Evolutionary conservation across 2,329 filamentous ascomycete genomes (phyloP), one percentile per base, ranked within the genome.

Genomic region (Rhynchosporium secalis): DNA sequence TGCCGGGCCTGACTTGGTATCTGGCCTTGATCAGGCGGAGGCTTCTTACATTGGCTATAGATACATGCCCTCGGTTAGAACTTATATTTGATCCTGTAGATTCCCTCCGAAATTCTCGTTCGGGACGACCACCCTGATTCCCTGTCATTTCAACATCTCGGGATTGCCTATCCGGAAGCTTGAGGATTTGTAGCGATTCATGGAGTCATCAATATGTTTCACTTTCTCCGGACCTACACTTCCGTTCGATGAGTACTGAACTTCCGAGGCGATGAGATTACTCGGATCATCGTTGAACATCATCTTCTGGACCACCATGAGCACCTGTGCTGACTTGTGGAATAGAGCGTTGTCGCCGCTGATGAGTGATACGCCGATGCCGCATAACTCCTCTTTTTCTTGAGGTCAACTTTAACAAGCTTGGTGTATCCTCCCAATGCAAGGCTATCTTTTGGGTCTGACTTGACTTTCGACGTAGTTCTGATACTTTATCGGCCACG

Each of bases 101-200:
- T 75, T 75, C 40, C 73, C 69, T 15, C 78, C 79, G 4, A 80
- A 78, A 2, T 75, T 76, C 77, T 67, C 62, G 33, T 65, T 59
- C 3, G 65, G 58, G 4, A 71, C 69, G 63, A 8, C 67, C 58
- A 38, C 58, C 3, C 56, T 38, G 40, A 60, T 60, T 3, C 58
- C 58, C 2, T 36, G 9, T 7, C 13, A 36, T 3, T 40, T 41
- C 43, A 60, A n/a, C 1, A 33, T 48, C 49, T 9, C 60, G 29
- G 62, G 49, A 8, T 65, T 58, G 1, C 73, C 73, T 26, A 76
- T 69, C 10, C 8, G 75, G 75, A 9, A 74, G 61, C 64, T 75
- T 72, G 8, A 76, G 69, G 5, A 76, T 55, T 38, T 72, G 66
- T 6, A 74, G 74, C 4, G 68, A 67, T 20, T 41, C 52, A 70